Base-by-base conservation (phyloP, 345 rosid genomes). In the Dipteronia dyeriana region DNA sequence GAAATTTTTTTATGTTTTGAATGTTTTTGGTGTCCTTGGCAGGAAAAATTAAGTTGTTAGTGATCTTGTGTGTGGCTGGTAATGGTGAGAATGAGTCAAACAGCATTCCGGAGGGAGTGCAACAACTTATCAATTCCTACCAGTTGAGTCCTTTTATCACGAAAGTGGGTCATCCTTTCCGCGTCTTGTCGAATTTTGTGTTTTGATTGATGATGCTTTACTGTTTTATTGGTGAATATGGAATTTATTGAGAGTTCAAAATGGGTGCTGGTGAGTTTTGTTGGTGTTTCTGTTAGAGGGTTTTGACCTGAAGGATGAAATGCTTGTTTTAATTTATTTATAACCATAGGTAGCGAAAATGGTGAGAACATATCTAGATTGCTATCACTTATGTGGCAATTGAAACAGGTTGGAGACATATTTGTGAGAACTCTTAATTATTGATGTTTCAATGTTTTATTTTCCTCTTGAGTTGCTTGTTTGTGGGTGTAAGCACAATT, bases 61-160 rank as follows among this genome's bases (percentile, higher is more conserved):
- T 90, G 64, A 87, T 95, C 75, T 85, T 95, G 80, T 95, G 98
- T 73, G 78, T 88, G 41, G 90, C 89, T 61, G 80, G 85, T 73
- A 87, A 87, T 47, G 54, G 80, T 65, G 83, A 85, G 20, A 45
- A 75, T 68, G 82, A 74, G 63, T 71, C 75, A 20, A 76, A 75
- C 43, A 76, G 34, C 84, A 67, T 90, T 61, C 88, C 92, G 13
- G 70, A 54, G n/a, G 85, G 83, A 75, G 78, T 93, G 64, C 84
- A 77, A 70, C 89, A 90, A 75, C 85, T 95, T 49, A 77, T 89
- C 16, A 75, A 82, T 77, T 87, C 92, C 71, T 84, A 89, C 84
- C 89, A 90, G 84, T 89, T 95, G 92, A 85, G 90, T 90, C 89
- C 93, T 85, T 91, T 91, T 84, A 76, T 87, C 69, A 81, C 91